Evolutionary conservation across 2,329 filamentous ascomycete species (phyloP).

Genomic region (Phialophora tarda): DNA sequence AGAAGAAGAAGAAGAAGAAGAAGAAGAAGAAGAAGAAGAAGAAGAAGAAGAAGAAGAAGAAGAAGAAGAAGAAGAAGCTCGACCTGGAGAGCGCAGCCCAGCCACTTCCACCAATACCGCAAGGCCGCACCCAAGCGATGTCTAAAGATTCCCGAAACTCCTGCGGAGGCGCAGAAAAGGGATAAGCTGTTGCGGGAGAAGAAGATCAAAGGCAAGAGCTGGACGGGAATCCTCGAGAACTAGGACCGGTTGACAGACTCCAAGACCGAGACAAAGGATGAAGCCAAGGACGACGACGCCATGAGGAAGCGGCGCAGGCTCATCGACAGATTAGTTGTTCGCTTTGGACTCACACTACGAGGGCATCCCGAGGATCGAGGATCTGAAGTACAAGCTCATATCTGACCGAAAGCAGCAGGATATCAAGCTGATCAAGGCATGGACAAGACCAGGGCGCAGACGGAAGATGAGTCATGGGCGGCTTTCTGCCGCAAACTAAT

Average conservation of each 20-base stretch:
- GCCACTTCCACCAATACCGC: neutral
- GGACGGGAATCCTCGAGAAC: constrained; percentile 17
- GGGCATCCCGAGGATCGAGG: neutral
- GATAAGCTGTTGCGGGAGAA: constrained; percentile 26
- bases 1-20: too few relatives aligned
- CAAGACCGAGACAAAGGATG: neutral
- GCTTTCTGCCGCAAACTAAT: constrained; percentile 7
- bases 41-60: neutral
- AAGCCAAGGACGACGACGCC: neutral
- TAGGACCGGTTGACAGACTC: constrained; percentile 13
- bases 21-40: neutral
- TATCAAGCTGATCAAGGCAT: neutral
- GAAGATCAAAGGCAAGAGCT: constrained; percentile 18
- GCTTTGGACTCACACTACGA: constrained; percentile 9
- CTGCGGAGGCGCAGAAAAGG: constrained; percentile 11
- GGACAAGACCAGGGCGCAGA: neutral
- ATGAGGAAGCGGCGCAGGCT: neutral
- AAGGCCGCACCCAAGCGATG: neutral
- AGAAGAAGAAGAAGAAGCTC: neutral
- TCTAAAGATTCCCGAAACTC: constrained; percentile 5
- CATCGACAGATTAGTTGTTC: constrained; percentile 11
- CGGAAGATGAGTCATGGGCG: neutral
- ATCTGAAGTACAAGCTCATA: constrained; percentile 9
- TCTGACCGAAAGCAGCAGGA: constrained; percentile 1
- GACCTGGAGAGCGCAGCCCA: neutral